Evolutionary conservation across 2,329 filamentous ascomycete genomes (phyloP), one percentile per base, ranked within the genome.

Genomic region (Dendryphion nanum): DNA sequence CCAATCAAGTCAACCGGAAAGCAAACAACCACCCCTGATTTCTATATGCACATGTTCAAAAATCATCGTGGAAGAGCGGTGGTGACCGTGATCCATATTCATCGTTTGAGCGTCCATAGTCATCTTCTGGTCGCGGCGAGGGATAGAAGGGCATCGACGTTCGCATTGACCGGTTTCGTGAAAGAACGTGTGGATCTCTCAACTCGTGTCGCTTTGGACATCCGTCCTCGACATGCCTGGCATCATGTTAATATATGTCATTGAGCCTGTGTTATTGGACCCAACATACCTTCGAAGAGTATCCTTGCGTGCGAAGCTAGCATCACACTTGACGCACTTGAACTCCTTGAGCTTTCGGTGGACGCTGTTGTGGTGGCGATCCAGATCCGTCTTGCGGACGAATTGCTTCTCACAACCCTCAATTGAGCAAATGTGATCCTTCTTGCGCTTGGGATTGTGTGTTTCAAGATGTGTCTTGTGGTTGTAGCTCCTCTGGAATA

Each of bases 391-490:
- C 66, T 85, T 89, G 52, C 89, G 78, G 14, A 88, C 86, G 64
- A 95, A 95, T 35, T 79, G 79, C 68, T 85, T 88, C 49, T 69
- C 75, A 66, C 89, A 95, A 36, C 75, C 77, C 2, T 74, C 64
- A 19, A 81, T 69, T 2, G 70, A 70, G 64, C 89, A 95, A 1
- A 75, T 73, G 55, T 88, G 85, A 0, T 83, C 81, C 53, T 86
- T 86, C 53, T 80, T 79, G 40, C 85, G 76, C 42, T 79, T 76
- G 12, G 86, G 81, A 57, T 93, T 82, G 58, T 95, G 89, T 1
- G 83, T 90, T 57, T 90, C 84, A 75, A 90, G 77, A 62, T 95
- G 89, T 19, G 88, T 85, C 57, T 86, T 89, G 69, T 83, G 88
- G 67, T 95, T 95, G 70, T 91, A 94, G 54, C 81, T 84, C 45